These are phyloP conservation scores for Basipetospora chlamydospora DNA, from an alignment of 2,329 filamentous ascomycete genomes.

Conservation along the genomic window DNA sequence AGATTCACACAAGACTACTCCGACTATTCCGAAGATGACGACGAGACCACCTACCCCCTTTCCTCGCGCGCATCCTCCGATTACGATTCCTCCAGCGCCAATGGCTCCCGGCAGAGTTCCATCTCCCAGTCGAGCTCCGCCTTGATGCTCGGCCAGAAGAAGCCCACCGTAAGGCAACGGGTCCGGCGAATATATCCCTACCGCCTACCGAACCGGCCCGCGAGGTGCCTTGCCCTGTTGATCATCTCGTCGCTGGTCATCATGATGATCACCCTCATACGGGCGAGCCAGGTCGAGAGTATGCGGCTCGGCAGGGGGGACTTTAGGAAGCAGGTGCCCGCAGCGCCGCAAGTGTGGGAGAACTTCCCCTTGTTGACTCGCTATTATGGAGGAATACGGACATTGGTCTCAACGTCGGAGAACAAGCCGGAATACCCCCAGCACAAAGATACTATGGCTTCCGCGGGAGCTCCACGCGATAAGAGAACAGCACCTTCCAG, in stretches of 20 bases:
- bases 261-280: constrained; percentile 62
- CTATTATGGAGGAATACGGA: constrained; percentile 79
- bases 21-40: constrained; percentile 29
- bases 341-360: constrained; percentile 58
- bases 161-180: constrained; percentile 9
- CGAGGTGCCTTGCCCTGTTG: constrained; percentile 62
- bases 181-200: constrained; percentile 29
- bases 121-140: constrained; percentile 26
- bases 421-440: constrained; percentile 74
- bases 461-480: too few species aligned
- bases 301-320: constrained; percentile 40
- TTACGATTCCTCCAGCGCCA: constrained; percentile 28
- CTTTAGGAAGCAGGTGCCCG: constrained; percentile 16
- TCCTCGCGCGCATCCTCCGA: constrained; percentile 18
- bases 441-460: constrained; percentile 8
- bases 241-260: constrained; percentile 56
- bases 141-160: constrained; percentile 28
- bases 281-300: constrained; percentile 59
- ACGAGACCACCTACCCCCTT: constrained; percentile 16
- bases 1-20: constrained; percentile 36
- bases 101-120: constrained; percentile 39
- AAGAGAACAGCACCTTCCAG: constrained; percentile 18
- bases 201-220: constrained; percentile 55
- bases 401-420: constrained; percentile 47
- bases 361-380: constrained; percentile 70